Percentiles rank a stretch among this genome's conserved stretches.
Conservation (phyloP, 2,329 filamentous ascomycete genomes). For the Xylariaceae sp. region DNA sequence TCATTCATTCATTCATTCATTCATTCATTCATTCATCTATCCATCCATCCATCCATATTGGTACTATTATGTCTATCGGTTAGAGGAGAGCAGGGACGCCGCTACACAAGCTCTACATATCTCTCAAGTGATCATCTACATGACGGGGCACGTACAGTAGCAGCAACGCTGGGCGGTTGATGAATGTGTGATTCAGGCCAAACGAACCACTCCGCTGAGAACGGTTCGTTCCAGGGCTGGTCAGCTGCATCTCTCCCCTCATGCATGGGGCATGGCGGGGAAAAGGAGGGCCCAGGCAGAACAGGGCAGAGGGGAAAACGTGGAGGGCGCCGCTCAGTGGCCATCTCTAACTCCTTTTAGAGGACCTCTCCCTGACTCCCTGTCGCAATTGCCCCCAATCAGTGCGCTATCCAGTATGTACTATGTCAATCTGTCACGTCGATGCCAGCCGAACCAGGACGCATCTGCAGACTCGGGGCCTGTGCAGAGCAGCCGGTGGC, state of each 20-base stretch:
- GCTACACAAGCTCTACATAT: no score
- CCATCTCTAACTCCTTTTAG: not conserved
- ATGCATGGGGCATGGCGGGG: conserved; percentile 19
- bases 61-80: no score
- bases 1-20: not conserved
- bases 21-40: not conserved
- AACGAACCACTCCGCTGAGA: conserved; percentile 17
- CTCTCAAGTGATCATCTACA: no score
- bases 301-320: conserved; percentile 18
- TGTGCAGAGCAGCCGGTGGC: no score
- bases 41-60: no score
- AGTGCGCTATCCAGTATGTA: no score
- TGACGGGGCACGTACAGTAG: no score
- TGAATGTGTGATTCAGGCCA: not conserved
- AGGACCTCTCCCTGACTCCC: not conserved
- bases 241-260: conserved; percentile 26
- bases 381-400: not conserved
- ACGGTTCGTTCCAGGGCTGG: conserved; percentile 23
- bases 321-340: conserved; percentile 21
- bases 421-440: no score
- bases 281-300: conserved; percentile 15
- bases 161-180: not conserved
- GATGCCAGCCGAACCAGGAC: no score
- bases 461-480: no score
- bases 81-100: no score